phyloP scores from a whole-genome alignment of 441 rosid species.

The Bruguiera hainesii region DNA sequence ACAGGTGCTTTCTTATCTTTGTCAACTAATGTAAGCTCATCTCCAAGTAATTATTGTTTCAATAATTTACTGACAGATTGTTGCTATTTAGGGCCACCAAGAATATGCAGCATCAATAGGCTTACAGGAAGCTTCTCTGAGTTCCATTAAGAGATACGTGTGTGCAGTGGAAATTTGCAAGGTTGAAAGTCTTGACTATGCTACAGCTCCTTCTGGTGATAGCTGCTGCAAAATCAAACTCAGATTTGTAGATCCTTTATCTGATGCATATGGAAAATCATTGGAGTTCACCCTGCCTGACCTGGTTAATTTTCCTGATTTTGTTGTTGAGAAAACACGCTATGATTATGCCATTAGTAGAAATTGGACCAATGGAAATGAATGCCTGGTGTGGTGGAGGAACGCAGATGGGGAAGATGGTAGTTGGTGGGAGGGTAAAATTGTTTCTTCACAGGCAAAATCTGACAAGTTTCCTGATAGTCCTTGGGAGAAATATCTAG shows the following conservation, averaged over 20 bases:
- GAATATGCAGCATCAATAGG: constrained; percentile 50
- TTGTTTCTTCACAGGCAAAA: constrained; percentile 64
- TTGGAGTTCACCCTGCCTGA: constrained; percentile 81
- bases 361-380: constrained; percentile 78
- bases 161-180: constrained; percentile 79
- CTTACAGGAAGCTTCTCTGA: constrained; percentile 66
- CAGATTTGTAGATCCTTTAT: constrained; percentile 57
- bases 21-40: constrained; percentile 9
- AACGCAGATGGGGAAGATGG: constrained; percentile 82
- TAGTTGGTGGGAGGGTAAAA: constrained; percentile 93
- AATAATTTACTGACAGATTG: constrained; percentile 18
- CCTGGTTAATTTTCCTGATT: constrained; percentile 79
- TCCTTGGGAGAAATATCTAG: constrained; percentile 90
- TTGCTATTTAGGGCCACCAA: constrained; percentile 72
- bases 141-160: constrained; percentile 41
- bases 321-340: constrained; percentile 84
- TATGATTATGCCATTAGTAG: constrained; percentile 75
- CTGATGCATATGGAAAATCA: constrained; percentile 40
- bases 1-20: constrained; percentile 48
- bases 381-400: constrained; percentile 97
- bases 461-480: constrained; percentile 75
- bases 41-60: not conserved
- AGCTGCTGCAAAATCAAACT: constrained; percentile 95
- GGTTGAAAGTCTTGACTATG: constrained; percentile 72
- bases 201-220: constrained; percentile 80